Evolutionary conservation across 2,329 filamentous ascomycete species (phyloP).

Genomic region (Elsinoe australis): DNA sequence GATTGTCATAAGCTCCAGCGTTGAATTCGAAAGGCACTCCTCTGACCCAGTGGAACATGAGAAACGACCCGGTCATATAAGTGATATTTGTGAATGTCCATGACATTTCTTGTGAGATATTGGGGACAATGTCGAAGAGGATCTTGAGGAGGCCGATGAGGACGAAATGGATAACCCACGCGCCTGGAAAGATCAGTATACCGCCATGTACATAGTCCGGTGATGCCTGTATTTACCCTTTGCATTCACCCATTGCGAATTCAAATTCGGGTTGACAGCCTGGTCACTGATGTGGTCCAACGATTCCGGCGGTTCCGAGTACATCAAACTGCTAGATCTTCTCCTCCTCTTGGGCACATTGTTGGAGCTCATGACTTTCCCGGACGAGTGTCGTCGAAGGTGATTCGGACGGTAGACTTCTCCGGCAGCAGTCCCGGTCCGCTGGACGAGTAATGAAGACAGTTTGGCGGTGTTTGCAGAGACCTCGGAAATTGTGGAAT

Average conservation of each 20-base stretch:
- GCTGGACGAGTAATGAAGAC: constrained; percentile 85
- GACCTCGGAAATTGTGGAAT: constrained; percentile 14
- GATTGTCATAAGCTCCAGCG: constrained; percentile 93
- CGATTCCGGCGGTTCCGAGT: constrained; percentile 92
- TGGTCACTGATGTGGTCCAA: constrained; percentile 97
- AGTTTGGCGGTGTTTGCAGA: constrained; percentile 76
- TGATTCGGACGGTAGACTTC: constrained; percentile 63
- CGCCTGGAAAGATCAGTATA: constrained; percentile 51
- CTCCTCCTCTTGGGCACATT: constrained; percentile 59
- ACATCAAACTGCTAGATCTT: constrained; percentile 96
- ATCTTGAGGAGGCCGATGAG: constrained; percentile 89
- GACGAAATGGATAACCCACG: constrained; percentile 96
- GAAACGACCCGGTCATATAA: constrained; percentile 97
- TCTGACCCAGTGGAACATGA: constrained; percentile 99
- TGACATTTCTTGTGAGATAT: constrained; percentile 93
- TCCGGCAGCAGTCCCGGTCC: constrained; percentile 81
- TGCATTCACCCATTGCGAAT: constrained; percentile 97
- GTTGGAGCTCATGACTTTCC: constrained; percentile 48
- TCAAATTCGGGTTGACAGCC: constrained; percentile 86
- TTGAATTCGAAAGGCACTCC: constrained; percentile 99
- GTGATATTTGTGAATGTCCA: constrained; percentile 99
- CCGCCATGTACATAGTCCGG: background rate
- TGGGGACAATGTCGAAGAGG: constrained; percentile 91
- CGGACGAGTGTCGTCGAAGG: constrained; percentile 41
- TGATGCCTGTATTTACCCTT: constrained; percentile 68